A percentile compares a stretch with the other conserved stretches of the same genome.
These are phyloP conservation scores for Fusarium sp. DNA, from an alignment of 2,329 filamentous ascomycete species.

Conservation along the genomic window DNA sequence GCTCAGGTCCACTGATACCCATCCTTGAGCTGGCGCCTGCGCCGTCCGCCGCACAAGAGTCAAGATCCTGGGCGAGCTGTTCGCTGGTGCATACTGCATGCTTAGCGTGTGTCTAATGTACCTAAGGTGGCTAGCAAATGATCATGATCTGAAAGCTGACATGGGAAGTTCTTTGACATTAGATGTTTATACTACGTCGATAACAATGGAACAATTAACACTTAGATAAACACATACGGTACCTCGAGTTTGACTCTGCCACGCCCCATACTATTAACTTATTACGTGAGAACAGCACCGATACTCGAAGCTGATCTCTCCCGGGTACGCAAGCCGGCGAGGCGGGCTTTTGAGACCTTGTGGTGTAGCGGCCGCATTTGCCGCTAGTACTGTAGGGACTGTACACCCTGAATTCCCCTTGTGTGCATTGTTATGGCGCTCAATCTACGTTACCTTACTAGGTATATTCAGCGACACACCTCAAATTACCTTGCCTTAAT, in stretches of 20 bases:
- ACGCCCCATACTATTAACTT: background rate
- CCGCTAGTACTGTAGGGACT: background rate
- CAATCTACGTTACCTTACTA: constrained; percentile 1
- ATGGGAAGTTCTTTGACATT: background rate
- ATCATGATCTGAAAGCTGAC: background rate
- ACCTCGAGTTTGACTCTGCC: background rate
- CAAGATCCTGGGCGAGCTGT: constrained; percentile 13
- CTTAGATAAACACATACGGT: background rate
- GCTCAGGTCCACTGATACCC: constrained; percentile 25
- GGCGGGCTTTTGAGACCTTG: background rate
- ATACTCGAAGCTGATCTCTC: background rate
- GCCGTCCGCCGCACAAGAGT: background rate
- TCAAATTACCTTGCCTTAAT: constrained; percentile 8
- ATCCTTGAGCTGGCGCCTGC: constrained; percentile 5
- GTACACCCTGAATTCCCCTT: background rate
- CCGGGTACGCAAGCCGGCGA: background rate
- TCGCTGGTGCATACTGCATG: background rate
- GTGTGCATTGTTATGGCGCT: background rate
- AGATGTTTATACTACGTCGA: background rate
- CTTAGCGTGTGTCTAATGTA: background rate
- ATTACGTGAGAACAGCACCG: background rate
- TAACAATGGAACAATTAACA: background rate
- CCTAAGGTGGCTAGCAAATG: background rate
- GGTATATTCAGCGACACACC: constrained; percentile 11
- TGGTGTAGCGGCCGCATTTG: background rate